These are phyloP conservation scores for Cladosporium austrohemisphaericum DNA, from an alignment of 2,329 filamentous ascomycete genomes.

Conservation along the genomic window DNA sequence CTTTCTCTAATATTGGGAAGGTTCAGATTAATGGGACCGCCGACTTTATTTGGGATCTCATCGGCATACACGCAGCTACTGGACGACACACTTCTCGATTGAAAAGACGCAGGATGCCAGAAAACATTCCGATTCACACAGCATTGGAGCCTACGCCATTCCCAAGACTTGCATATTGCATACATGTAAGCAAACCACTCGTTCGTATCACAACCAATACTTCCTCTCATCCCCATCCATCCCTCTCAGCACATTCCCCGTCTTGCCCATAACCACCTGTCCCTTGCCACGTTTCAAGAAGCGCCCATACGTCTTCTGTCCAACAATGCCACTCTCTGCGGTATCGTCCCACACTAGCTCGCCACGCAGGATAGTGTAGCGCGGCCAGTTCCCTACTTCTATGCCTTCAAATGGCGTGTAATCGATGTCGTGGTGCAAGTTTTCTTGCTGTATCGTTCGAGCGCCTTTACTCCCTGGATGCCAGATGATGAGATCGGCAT, in stretches of 20 bases:
- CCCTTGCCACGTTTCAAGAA: slow-evolving; percentile 38
- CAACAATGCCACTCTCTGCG: slow-evolving; percentile 47
- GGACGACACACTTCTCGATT: too few relatives aligned
- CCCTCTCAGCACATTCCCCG: slow-evolving; percentile 29
- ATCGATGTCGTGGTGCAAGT: slow-evolving; percentile 60
- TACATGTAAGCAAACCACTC: background rate
- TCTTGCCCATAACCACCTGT: slow-evolving; percentile 29
- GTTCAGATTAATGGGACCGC: too few relatives aligned
- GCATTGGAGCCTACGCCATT: too few relatives aligned
- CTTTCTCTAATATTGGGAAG: too few relatives aligned
- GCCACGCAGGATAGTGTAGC: slow-evolving; percentile 58
- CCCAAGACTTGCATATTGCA: background rate
- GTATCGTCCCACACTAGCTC: slow-evolving; percentile 53
- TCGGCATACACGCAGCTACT: too few relatives aligned
- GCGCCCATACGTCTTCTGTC: slow-evolving; percentile 31
- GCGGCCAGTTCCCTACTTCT: slow-evolving; percentile 57
- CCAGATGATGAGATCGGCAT: slow-evolving; percentile 45
- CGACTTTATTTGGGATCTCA: too few relatives aligned
- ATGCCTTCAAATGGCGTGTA: slow-evolving; percentile 61
- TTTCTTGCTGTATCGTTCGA: slow-evolving; percentile 36
- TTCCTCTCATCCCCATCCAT: slow-evolving; percentile 30
- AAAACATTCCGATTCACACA: too few relatives aligned
- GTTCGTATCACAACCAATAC: slow-evolving; percentile 26
- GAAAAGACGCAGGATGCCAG: too few relatives aligned
- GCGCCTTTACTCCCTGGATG: slow-evolving; percentile 31